phyloP scores from a whole-genome alignment of 139 green algal genomes.

The Tetraselmis chui region DNA sequence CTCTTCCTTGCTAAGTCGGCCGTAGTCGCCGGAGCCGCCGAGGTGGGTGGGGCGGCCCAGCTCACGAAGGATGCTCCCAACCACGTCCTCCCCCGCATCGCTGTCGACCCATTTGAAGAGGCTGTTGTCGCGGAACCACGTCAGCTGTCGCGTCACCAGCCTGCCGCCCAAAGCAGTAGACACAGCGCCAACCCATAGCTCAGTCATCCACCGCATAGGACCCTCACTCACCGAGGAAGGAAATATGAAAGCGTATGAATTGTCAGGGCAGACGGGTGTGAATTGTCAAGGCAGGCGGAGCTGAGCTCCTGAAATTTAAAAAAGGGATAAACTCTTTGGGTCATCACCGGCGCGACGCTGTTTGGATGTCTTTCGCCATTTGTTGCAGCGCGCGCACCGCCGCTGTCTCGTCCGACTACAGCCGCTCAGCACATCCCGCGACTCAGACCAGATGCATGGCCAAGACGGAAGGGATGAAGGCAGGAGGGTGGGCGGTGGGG shows the following conservation, averaged over 20 bases:
- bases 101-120: background rate
- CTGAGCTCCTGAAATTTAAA: no score
- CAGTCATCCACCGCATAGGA: no score
- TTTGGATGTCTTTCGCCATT: slow-evolving; percentile 49
- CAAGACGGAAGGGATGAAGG: background rate
- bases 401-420: background rate
- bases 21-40: no score
- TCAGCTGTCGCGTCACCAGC: background rate
- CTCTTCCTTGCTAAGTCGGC: no score
- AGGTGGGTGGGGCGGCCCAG: no score
- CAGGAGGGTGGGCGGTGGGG: background rate
- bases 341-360: slow-evolving; percentile 42
- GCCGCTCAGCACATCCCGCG: background rate
- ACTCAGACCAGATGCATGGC: background rate
- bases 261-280: no score
- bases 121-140: background rate
- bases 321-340: no score
- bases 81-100: background rate
- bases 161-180: no score
- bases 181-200: no score
- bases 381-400: slow-evolving; percentile 10
- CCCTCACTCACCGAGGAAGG: no score
- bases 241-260: no score
- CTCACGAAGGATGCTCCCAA: background rate
- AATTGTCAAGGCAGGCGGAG: no score